These are phyloP conservation scores for Suhomyces bolitotheri DNA, from an alignment of 1,139 yeast genomes.

Conservation along the genomic window DNA sequence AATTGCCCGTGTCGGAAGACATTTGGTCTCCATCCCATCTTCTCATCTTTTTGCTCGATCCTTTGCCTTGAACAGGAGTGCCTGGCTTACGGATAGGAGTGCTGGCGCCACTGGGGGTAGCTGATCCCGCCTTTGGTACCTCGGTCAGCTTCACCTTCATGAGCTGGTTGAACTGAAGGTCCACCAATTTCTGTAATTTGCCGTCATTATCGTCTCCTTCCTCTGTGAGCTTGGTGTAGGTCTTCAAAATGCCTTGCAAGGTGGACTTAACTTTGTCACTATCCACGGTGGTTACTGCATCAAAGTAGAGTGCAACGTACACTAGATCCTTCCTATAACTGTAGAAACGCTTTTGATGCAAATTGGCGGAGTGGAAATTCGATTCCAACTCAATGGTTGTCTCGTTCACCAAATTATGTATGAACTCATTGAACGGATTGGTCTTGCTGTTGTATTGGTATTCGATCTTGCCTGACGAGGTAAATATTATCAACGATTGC, in stretches of 20 bases:
- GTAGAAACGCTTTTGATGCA: constrained; percentile 41
- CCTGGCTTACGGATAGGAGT: constrained; percentile 20
- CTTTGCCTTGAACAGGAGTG: constrained; percentile 11
- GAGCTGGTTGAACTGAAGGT: constrained; percentile 36
- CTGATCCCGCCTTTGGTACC: constrained; percentile 11
- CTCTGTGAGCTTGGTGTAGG: constrained; percentile 32
- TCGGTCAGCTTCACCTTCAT: constrained; percentile 31
- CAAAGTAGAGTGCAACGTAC: constrained; percentile 44
- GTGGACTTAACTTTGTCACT: constrained; percentile 40
- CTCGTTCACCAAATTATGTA: constrained; percentile 41
- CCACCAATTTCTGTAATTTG: constrained; percentile 38
- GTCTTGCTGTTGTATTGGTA: constrained; percentile 41
- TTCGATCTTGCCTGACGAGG: constrained; percentile 38
- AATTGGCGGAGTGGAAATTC: constrained; percentile 35
- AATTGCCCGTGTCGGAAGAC: constrained; percentile 13
- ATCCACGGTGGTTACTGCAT: constrained; percentile 42
- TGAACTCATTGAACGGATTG: constrained; percentile 44
- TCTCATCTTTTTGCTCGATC: constrained; percentile 40
- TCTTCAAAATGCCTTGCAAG: constrained; percentile 37
- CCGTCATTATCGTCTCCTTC: constrained; percentile 16
- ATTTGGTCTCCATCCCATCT: constrained; percentile 44
- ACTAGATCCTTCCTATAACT: constrained; percentile 29
- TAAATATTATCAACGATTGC: constrained; percentile 36
- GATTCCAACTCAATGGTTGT: constrained; percentile 34
- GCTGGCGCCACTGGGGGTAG: constrained; percentile 13